Percentiles rank a stretch among this genome's conserved stretches.
These are phyloP conservation scores for Filobasidium floriforme DNA, from an alignment of 768 basidiomycete genomes.

Conservation along the genomic window DNA sequence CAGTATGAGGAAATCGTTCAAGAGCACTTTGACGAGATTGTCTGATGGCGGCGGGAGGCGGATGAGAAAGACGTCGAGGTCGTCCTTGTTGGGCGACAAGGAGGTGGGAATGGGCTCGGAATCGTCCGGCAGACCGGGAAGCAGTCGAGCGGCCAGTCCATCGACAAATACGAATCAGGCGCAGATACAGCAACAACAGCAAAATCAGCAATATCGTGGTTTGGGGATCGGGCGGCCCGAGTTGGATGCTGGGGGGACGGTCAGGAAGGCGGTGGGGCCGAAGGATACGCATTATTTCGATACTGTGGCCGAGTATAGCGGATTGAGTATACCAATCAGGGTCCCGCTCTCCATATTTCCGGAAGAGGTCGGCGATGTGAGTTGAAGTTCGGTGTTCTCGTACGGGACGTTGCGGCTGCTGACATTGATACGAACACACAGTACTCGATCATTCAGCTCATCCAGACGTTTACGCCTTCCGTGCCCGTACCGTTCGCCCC, in stretches of 20 bases:
- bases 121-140: not conserved
- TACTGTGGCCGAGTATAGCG: conserved; percentile 73
- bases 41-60: conserved; percentile 6
- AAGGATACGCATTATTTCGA: conserved; percentile 95
- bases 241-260: not conserved
- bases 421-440: conserved; percentile 40
- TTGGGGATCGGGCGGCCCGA: not conserved
- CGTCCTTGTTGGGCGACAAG: conserved; percentile 12
- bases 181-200: not conserved
- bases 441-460: conserved; percentile 87
- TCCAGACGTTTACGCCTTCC: conserved; percentile 68
- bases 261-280: not conserved
- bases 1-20: conserved; percentile 14
- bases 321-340: conserved; percentile 74
- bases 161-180: not conserved
- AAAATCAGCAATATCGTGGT: not conserved
- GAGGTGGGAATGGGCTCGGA: not conserved
- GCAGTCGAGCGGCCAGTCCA: not conserved
- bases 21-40: conserved; percentile 12
- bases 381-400: conserved; percentile 35
- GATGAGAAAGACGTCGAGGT: conserved; percentile 18
- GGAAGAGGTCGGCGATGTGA: conserved; percentile 92
- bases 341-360: conserved; percentile 82
- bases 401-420: conserved; percentile 20
- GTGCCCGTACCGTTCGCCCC: conserved; percentile 55